These are phyloP conservation scores for Naematelia encephala DNA, from an alignment of 768 basidiomycete species.

Conservation along the genomic window DNA sequence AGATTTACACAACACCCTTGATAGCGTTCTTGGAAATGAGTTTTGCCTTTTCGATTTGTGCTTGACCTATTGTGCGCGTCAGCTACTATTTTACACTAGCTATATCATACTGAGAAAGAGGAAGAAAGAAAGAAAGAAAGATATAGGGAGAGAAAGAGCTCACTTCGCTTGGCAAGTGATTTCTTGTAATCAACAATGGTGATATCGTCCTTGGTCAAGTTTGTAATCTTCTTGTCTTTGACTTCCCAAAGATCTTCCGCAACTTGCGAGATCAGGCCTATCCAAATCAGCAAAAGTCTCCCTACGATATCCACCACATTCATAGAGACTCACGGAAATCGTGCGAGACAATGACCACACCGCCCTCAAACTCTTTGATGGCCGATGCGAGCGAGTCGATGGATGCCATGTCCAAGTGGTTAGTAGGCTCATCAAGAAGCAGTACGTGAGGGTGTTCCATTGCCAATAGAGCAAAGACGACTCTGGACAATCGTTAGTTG, in stretches of 20 bases:
- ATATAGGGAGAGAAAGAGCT: slow-evolving; percentile 38
- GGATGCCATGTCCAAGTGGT: slow-evolving; percentile 59
- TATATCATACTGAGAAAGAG: background rate
- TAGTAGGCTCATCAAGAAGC: slow-evolving; percentile 56
- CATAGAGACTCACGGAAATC: slow-evolving; percentile 79
- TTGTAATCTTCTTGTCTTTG: slow-evolving; percentile 84
- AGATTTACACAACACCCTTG: slow-evolving; percentile 44
- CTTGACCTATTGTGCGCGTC: slow-evolving; percentile 59
- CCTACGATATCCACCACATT: background rate
- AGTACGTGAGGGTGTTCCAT: slow-evolving; percentile 98
- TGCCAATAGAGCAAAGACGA: slow-evolving; percentile 91
- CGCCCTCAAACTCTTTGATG: slow-evolving; percentile 95
- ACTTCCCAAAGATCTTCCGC: slow-evolving; percentile 99
- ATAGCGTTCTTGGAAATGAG: slow-evolving; percentile 77
- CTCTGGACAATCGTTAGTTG: slow-evolving; percentile 54
- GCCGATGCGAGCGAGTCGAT: slow-evolving; percentile 93
- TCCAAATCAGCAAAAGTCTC: background rate
- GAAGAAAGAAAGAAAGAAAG: background rate
- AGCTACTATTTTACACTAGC: slow-evolving; percentile 7
- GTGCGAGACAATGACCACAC: slow-evolving; percentile 98
- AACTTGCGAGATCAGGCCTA: slow-evolving; percentile 92
- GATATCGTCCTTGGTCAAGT: slow-evolving; percentile 86
- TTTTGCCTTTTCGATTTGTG: slow-evolving; percentile 87
- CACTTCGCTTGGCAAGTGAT: slow-evolving; percentile 70
- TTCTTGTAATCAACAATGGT: slow-evolving; percentile 92